phyloP scores from a whole-genome alignment of 1,284 basidiomycete genomes.

The Ceratorhiza oryzae-sativae region DNA sequence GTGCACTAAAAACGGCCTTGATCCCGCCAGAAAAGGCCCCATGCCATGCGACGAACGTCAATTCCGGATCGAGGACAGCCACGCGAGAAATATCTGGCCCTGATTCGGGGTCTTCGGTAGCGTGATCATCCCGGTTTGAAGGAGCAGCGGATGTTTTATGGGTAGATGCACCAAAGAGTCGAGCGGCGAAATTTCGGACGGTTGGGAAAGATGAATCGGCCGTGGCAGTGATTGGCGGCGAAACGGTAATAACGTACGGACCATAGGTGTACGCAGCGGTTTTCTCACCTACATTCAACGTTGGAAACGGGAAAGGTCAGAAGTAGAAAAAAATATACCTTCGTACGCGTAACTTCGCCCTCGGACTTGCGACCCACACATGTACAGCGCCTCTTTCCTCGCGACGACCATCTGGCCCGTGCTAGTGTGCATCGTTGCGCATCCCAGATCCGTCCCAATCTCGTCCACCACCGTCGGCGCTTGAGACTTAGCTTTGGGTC shows the following conservation, averaged over 20 bases:
- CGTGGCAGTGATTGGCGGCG: slow-evolving; percentile 79
- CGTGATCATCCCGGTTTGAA: background rate
- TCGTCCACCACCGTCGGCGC: slow-evolving; percentile 80
- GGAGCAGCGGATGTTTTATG: background rate
- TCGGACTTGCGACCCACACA: slow-evolving; percentile 83
- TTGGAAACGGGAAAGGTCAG: background rate
- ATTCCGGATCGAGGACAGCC: slow-evolving; percentile 90
- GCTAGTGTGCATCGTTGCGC: slow-evolving; percentile 79
- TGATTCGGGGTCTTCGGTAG: slow-evolving; percentile 47
- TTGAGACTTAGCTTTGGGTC: slow-evolving; percentile 75
- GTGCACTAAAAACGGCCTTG: slow-evolving; percentile 70
- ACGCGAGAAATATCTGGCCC: slow-evolving; percentile 81
- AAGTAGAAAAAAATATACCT: slow-evolving; percentile 57
- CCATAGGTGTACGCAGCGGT: slow-evolving; percentile 72
- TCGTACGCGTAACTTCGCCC: slow-evolving; percentile 88
- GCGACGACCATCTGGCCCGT: slow-evolving; percentile 83
- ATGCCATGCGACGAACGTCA: slow-evolving; percentile 88
- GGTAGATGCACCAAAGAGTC: slow-evolving; percentile 43
- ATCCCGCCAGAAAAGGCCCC: slow-evolving; percentile 82
- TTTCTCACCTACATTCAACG: slow-evolving; percentile 62
- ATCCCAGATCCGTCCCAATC: slow-evolving; percentile 82
- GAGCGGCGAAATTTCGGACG: slow-evolving; percentile 72
- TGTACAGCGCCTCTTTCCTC: slow-evolving; percentile 90
- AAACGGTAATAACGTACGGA: slow-evolving; percentile 88
- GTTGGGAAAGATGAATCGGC: slow-evolving; percentile 74